phyloP scores from a whole-genome alignment of 2,329 filamentous ascomycete genomes.

The Aureobasidium pullulans region DNA sequence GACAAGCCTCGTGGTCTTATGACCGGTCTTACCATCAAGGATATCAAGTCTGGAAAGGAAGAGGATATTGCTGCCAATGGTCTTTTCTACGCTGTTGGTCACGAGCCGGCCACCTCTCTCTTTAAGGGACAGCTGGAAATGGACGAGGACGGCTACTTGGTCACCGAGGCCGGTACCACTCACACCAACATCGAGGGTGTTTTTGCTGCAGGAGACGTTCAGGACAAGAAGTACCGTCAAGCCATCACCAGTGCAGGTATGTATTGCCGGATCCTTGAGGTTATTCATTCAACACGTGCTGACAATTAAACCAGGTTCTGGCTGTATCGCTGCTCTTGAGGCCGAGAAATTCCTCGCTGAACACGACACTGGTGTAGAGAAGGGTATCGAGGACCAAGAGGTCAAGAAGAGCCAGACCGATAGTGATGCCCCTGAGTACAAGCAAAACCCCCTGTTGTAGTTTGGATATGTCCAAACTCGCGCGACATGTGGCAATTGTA shows the following conservation, averaged over 20 bases:
- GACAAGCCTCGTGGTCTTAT: constrained; percentile 68
- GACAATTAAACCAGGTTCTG: constrained; percentile 55
- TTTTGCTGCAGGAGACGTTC: constrained; percentile 93
- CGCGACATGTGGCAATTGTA: neutral
- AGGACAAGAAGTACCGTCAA: constrained; percentile 97
- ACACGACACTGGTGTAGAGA: constrained; percentile 55
- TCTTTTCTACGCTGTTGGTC: constrained; percentile 94
- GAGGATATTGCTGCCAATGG: constrained; percentile 86
- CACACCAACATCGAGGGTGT: constrained; percentile 84
- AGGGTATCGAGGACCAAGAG: constrained; percentile 43
- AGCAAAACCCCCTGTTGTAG: constrained; percentile 57
- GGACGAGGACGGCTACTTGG: constrained; percentile 84
- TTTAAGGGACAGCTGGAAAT: constrained; percentile 86
- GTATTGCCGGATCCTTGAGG: constrained; percentile 28
- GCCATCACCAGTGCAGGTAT: constrained; percentile 93
- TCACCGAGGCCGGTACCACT: constrained; percentile 82
- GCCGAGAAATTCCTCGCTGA: constrained; percentile 90
- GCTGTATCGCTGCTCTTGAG: constrained; percentile 91
- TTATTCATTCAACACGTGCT: constrained; percentile 15
- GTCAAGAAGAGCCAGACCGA: constrained; percentile 39
- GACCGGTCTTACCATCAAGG: constrained; percentile 77
- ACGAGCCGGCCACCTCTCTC: constrained; percentile 85
- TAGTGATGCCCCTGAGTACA: constrained; percentile 54
- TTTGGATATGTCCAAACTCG: neutral
- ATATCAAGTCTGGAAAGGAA: constrained; percentile 65